Base-by-base conservation (phyloP, 2,329 filamentous ascomycete species). In the Dactylellina leptospora region DNA sequence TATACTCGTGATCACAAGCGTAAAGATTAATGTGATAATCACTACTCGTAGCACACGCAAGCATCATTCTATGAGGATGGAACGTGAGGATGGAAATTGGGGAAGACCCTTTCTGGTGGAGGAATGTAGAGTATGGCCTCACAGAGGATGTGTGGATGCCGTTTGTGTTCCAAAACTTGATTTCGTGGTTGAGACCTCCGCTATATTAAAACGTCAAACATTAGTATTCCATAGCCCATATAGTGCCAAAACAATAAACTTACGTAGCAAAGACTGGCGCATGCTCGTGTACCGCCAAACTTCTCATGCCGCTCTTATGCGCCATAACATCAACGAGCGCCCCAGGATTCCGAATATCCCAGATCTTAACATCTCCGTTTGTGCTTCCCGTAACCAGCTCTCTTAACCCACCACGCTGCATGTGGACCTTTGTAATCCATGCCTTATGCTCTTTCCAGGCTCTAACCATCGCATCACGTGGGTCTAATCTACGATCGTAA, bases 371-470 rank as follows among this genome's bases (percentile, higher is more conserved):
- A 78, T 95, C 95, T 73, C 95, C 95, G 77, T 96, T 95, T 48
- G 92, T 87, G 78, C 92, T 96, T 18, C 92, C 95, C 44, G 90
- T 93, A 58, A 99, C 84, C 42, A 99, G 85, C 80, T 99, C 95
- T 68, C 95, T 86, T 80, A 96, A 88, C 1, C 95, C 95, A 72
- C 95, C 95, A 44, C 95, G 90, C 81, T 99, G 95, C 87, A 99
- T 92, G 79, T 97, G 95, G 11, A 96, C 92, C 75, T 91, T 95
- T 77, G 92, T 93, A 79, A 99, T 89, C 95, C 95, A 99, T 76
- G 96, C 91, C 72, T 89, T 88, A 78, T 97, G 93, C 77, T 97
- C 92, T 78, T 96, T 95, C 93, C 95, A 99, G 76, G 93, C 93
- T 80, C 90, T 91, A 61, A 97, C 90, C 93, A 97, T 97, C 16